Base-by-base conservation (phyloP, 139 green algal species). In the Zygnema circumcarinatum region DNA sequence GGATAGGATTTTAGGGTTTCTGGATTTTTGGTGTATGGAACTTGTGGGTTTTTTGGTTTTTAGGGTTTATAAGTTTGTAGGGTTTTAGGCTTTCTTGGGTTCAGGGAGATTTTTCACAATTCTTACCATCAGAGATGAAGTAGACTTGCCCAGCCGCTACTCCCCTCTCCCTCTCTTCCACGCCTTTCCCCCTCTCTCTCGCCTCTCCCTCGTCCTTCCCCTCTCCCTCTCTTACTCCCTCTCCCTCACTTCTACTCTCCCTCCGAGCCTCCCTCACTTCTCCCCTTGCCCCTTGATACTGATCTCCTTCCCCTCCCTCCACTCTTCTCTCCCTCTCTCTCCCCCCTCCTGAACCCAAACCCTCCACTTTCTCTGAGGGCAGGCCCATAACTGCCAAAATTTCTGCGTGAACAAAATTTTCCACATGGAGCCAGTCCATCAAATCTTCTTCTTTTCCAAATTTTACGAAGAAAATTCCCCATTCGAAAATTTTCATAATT, bases 61-160 rank as follows among this genome's bases (percentile, higher is more conserved):
- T n/a, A n/a, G n/a, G n/a, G n/a, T n/a, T n/a, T n/a, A n/a, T n/a
- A n/a, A n/a, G n/a, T n/a, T n/a, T n/a, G n/a, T n/a, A n/a, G n/a
- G n/a, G n/a, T n/a, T n/a, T n/a, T n/a, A n/a, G n/a, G n/a, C n/a
- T n/a, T n/a, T n/a, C n/a, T n/a, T n/a, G n/a, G n/a, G n/a, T n/a
- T n/a, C n/a, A n/a, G n/a, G n/a, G n/a, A n/a, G n/a, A n/a, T n/a
- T n/a, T n/a, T n/a, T n/a, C 69, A 40, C 33, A 25, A 7, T 40
- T 33, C 36, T 82, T 62, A 84, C 76, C 76, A 62, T 84, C 76
- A 62, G 76, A 72, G n/a, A 84, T 84, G 39, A 84, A 84, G 76
- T 84, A 84, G 0, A 35, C 76, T 62, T 84, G 76, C 22, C 76
- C 76, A 31, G 76, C 76, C 39, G 35, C 74, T 36, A 84, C 25